A percentile compares a stretch with the other conserved stretches of the same genome.
Evolutionary conservation across 2,329 filamentous ascomycete genomes (phyloP).

Genomic region (Anisogramma anomala): DNA sequence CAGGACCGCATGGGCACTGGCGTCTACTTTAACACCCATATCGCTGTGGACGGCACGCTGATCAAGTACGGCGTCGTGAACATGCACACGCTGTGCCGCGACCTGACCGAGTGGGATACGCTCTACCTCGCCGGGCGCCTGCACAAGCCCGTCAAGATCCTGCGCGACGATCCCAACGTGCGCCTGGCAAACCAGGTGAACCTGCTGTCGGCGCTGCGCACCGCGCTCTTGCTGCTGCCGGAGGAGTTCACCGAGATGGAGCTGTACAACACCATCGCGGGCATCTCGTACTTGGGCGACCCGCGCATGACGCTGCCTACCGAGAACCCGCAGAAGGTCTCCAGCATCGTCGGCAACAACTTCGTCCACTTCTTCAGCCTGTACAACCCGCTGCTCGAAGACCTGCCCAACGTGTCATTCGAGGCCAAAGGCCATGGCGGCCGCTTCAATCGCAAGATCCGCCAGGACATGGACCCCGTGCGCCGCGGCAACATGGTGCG

Average conservation of each 20-base stretch:
- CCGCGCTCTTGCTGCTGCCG: conserved; percentile 76
- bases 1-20: conserved; percentile 86
- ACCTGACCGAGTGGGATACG: conserved; percentile 85
- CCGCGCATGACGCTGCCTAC: conserved; percentile 87
- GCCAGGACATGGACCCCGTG: conserved; percentile 85
- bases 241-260: conserved; percentile 75
- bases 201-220: conserved; percentile 79
- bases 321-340: conserved; percentile 84
- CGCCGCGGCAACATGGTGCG: conserved; percentile 95
- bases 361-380: conserved; percentile 82
- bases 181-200: conserved; percentile 94
- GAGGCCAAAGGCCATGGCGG: conserved; percentile 52
- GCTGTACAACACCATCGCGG: conserved; percentile 82
- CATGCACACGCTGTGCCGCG: conserved; percentile 74
- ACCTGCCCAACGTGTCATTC: conserved; percentile 79
- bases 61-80: conserved; percentile 98
- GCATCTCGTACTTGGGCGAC: conserved; percentile 88
- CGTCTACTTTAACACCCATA: conserved; percentile 94
- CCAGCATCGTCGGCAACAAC: conserved; percentile 88
- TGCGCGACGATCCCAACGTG: conserved; percentile 84
- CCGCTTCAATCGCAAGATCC: conserved; percentile 53
- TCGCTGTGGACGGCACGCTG: conserved; percentile 86
- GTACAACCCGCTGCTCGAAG: conserved; percentile 80
- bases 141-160: conserved; percentile 95
- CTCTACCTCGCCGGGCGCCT: conserved; percentile 92